Conservation (phyloP, 306 rosid species). For the Castanea sativa region DNA sequence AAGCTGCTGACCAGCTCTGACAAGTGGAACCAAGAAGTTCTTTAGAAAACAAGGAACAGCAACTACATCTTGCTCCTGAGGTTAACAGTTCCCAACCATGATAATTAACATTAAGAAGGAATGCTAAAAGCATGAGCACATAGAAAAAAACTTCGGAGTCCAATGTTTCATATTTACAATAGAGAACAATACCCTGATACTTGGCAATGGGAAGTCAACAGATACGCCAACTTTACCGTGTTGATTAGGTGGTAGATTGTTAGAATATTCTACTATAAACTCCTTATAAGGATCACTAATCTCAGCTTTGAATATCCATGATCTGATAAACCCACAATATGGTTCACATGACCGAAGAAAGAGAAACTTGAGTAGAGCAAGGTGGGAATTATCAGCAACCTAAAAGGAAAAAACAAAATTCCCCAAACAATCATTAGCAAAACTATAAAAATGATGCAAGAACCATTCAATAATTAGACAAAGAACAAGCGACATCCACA, state of each 20-base stretch:
- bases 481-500: background rate
- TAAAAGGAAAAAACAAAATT: constrained; percentile 25
- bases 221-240: constrained; percentile 38
- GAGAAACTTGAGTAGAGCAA: constrained; percentile 74
- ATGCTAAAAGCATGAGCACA: constrained; percentile 16
- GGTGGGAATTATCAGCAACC: constrained; percentile 94
- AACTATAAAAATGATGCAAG: background rate
- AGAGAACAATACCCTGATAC: constrained; percentile 60
- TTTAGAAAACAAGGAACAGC: constrained; percentile 75
- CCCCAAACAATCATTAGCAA: constrained; percentile 1
- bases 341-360: constrained; percentile 90
- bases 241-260: constrained; percentile 30
- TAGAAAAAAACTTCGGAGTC: constrained; percentile 13
- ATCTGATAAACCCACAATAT: constrained; percentile 81
- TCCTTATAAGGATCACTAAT: constrained; percentile 84
- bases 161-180: constrained; percentile 1
- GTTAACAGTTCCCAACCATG: constrained; percentile 34
- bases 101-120: constrained; percentile 27
- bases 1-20: constrained; percentile 96
- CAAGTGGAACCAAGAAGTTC: constrained; percentile 68
- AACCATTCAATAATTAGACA: background rate
- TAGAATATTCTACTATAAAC: constrained; percentile 63
- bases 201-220: constrained; percentile 51
- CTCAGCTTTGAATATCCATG: constrained; percentile 97
- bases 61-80: constrained; percentile 78